Base-by-base conservation (phyloP, 257 asterid species). In the Echium plantagineum region DNA sequence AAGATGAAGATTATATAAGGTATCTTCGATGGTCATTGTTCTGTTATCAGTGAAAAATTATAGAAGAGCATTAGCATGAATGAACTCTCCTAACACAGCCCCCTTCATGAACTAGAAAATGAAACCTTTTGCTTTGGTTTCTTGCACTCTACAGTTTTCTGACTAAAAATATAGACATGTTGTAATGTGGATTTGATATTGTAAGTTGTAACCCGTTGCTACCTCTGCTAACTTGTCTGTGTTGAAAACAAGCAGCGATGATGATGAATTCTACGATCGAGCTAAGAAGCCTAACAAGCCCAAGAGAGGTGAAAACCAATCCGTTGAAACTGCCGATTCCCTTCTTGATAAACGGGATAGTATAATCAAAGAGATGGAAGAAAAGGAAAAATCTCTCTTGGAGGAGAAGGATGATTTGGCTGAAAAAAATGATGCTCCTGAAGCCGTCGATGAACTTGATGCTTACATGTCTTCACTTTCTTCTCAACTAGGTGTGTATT, bases 241-340 rank as follows among this genome's bases (percentile, higher is more conserved):
- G 2, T 42, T 42, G 49, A 1, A 42, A 42, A 42, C 58, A 22
- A 21, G 61, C 93, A 87, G 98, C 69, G 97, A 83, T 60, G 98
- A 89, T 60, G 97, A 89, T 57, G 97, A 93, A 16, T 88, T 85
- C 80, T 93, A 88, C 49, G 96, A 93, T 70, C 97, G 95, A 59
- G 81, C 95, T 22, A 67, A 59, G 70, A 93, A 93, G 81, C 71
- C 82, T 35, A 63, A 74, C 21, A 89, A 93, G 72, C 72, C 19
- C 61, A 91, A 75, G 78, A 72, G 58, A 65, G 89, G 83, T 52
- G 94, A 81, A 70, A 78, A 69, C 73, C 84, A 80, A 73, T 80
- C 98, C 52, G 76, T 93, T 52, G 97, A 93, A 75, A 89, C 98
- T 48, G 94, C 97, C 51, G 95, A 93, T 74, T 81, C 98, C 64